Conservation (phyloP, 2,329 filamentous ascomycete species). For the Penicillium sp. region DNA sequence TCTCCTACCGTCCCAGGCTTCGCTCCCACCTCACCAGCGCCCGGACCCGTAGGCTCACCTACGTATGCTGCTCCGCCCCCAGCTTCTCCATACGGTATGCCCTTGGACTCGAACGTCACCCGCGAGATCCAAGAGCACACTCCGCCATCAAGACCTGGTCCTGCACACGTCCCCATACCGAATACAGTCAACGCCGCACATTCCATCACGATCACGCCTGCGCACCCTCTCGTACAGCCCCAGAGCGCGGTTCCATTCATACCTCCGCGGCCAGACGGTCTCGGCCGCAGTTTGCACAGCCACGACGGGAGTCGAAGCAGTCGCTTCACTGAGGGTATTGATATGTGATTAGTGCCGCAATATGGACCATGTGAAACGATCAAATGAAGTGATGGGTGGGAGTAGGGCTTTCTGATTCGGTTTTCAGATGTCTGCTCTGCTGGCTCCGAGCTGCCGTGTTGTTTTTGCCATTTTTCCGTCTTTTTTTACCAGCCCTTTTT, state of each 20-base stretch:
- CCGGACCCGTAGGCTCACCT: conserved; percentile 22
- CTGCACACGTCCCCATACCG: conserved; percentile 45
- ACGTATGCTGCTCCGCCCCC: conserved; percentile 30
- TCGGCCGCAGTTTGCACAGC: conserved; percentile 45
- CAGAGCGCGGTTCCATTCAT: conserved; percentile 28
- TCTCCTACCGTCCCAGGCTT: conserved; percentile 33
- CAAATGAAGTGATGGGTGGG: conserved; percentile 12
- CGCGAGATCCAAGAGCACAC: conserved; percentile 33
- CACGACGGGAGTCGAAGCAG: conserved; percentile 49
- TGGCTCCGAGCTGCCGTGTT: background rate
- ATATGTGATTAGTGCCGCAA: conserved; percentile 23
- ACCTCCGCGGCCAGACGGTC: conserved; percentile 36
- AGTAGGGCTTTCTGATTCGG: background rate
- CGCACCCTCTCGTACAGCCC: conserved; percentile 29
- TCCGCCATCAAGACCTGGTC: conserved; percentile 44
- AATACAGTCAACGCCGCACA: conserved; percentile 32
- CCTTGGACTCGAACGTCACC: conserved; percentile 34
- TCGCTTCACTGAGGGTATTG: conserved; percentile 44
- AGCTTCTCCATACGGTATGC: conserved; percentile 30
- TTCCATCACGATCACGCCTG: conserved; percentile 24
- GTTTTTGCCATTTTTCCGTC: background rate
- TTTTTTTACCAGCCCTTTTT: background rate
- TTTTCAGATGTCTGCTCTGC: background rate
- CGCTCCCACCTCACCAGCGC: conserved; percentile 26
- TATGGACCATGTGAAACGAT: conserved; percentile 25